Base-by-base conservation (phyloP, 2,329 filamentous ascomycete genomes). In the Cryphonectria naterciae region DNA sequence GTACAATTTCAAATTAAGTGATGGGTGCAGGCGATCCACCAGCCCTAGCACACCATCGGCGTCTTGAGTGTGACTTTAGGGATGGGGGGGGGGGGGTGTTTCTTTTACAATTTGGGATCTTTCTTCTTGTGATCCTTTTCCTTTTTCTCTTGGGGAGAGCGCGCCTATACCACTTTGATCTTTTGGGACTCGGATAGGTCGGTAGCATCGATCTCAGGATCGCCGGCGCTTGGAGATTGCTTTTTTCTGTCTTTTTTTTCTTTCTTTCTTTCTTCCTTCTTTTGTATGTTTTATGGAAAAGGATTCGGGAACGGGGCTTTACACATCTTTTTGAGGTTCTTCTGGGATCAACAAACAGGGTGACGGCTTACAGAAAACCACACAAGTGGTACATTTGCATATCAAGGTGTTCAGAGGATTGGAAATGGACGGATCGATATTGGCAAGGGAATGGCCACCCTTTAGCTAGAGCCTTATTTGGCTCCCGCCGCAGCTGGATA, bases 1-100 rank as follows among this genome's bases (percentile, higher is more conserved):
- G 77, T 94, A 95, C 80, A 93, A 90, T 76, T 95, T 95, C 77
- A 87, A 89, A 74, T 39, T 73, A 49, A 73, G 69, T 64, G 72
- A 73, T 66, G 72, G 69, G 41, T 73, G 71, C 35, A 65, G 71
- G 46, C 71, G 71, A n/a, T 73, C 71, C 1, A 69, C 71, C 25
- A 73, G 71, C 41, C 71, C 71, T 10, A 58, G 46, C 28, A 70
- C 67, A n/a, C 58, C 66, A 3, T 49, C 58, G 28, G 52, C 65
- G 32, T 62, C 60, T 35, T 71, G 62, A 28, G 49, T 3, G 10
- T 39, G 35, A 39, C 19, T 13, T 10, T 32, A 4, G 4, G 32
- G 32, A 32, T n/a, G n/a, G n/a, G n/a, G 54, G 22, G 60, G 5
- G 35, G 35, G 35, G 41, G 15, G 13, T 46, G 2, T 19, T 46